phyloP scores from a whole-genome alignment of 2,329 filamentous ascomycete species.

The Pestalotiopsis fici region DNA sequence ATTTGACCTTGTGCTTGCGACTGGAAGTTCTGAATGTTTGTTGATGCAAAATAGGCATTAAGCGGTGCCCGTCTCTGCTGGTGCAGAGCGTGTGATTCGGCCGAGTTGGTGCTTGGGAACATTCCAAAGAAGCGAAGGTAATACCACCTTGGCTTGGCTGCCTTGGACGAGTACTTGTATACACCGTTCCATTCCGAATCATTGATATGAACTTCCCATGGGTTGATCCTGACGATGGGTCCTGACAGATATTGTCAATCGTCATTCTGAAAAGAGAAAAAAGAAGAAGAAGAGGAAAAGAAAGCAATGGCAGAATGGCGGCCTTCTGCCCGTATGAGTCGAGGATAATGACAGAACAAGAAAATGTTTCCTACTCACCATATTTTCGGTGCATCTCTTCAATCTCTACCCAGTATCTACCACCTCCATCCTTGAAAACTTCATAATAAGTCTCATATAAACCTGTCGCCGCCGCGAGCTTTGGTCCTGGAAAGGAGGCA shows the following conservation, averaged over 20 bases:
- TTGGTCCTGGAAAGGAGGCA: slow-evolving; percentile 19
- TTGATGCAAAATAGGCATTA: slow-evolving; percentile 22
- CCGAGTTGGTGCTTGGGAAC: slow-evolving; percentile 24
- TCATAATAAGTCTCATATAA: slow-evolving; percentile 23
- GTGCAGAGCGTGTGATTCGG: slow-evolving; percentile 23
- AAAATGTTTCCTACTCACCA: slow-evolving; percentile 11
- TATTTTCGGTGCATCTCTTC: slow-evolving; percentile 22
- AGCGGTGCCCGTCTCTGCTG: slow-evolving; percentile 21
- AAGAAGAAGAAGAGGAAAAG: too few species aligned
- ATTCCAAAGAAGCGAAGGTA: slow-evolving; percentile 25
- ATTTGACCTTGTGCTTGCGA: slow-evolving; percentile 20
- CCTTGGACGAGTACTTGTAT: slow-evolving; percentile 22
- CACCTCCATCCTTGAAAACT: slow-evolving; percentile 23
- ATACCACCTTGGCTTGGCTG: slow-evolving; percentile 24
- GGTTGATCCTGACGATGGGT: slow-evolving; percentile 3
- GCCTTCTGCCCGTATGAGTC: not conserved
- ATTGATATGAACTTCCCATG: slow-evolving; percentile 6
- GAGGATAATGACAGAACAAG: not conserved
- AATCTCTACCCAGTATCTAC: slow-evolving; percentile 23
- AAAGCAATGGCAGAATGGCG: not conserved
- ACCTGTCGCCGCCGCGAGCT: slow-evolving; percentile 20
- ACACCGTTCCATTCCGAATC: slow-evolving; percentile 13
- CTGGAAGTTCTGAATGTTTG: slow-evolving; percentile 24
- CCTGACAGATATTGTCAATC: not conserved
- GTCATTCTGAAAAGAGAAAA: not conserved